phyloP scores from a whole-genome alignment of 179 eudicot species.

The Gypsophila paniculata region DNA sequence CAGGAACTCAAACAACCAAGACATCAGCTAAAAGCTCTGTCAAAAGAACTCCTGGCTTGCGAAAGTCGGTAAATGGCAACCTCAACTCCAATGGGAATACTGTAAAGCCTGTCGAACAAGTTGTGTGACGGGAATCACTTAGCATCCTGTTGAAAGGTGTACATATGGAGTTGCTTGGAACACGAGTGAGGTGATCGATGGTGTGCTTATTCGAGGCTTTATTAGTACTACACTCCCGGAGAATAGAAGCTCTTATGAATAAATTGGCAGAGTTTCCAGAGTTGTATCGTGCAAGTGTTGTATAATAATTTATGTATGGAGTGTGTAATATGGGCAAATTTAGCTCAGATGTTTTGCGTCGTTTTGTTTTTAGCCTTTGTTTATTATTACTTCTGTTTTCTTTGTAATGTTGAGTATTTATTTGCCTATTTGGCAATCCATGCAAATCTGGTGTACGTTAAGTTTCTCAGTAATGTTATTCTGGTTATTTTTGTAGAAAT shows the following conservation, averaged over 20 bases:
- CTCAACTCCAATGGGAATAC: conserved; percentile 32
- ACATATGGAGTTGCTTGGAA: conserved; percentile 25
- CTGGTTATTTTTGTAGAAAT: not conserved
- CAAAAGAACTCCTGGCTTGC: conserved; percentile 39
- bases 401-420: not conserved
- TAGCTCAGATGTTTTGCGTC: not conserved
- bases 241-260: conserved; percentile 7
- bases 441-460: not conserved
- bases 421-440: not conserved
- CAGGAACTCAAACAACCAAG: conserved; percentile 49
- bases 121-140: conserved; percentile 7
- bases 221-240: not conserved
- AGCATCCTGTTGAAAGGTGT: conserved; percentile 12
- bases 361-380: not conserved
- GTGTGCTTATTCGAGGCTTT: not conserved
- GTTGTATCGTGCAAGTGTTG: conserved; percentile 18
- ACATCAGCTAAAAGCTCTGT: conserved; percentile 36
- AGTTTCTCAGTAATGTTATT: not conserved
- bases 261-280: not conserved
- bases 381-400: not conserved
- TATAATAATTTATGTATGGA: conserved; percentile 18
- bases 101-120: conserved; percentile 28
- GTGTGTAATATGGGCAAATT: conserved; percentile 15
- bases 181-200: conserved; percentile 4
- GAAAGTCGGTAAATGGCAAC: conserved; percentile 42